These are phyloP conservation scores for Przewalskia tangutica DNA, from an alignment of 257 asterid genomes.

Conservation along the genomic window DNA sequence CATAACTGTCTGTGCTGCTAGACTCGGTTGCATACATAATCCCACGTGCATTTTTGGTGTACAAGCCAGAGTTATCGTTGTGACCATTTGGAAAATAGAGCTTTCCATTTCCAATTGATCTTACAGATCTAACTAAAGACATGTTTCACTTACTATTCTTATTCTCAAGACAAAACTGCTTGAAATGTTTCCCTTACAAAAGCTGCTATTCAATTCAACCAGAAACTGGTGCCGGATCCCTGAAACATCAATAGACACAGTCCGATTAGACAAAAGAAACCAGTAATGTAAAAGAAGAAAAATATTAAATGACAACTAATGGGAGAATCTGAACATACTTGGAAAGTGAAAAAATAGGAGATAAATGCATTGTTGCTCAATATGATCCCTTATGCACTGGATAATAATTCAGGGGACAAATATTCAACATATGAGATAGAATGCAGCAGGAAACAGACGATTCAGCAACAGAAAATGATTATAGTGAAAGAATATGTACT, in stretches of 20 bases:
- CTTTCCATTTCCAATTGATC: slow-evolving; percentile 36
- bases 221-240: neutral
- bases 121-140: slow-evolving; percentile 60
- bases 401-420: no score
- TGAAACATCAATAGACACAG: neutral
- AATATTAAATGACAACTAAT: neutral
- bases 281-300: neutral
- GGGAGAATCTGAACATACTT: neutral
- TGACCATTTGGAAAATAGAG: slow-evolving; percentile 35
- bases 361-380: no score
- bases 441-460: neutral
- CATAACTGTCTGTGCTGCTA: slow-evolving; percentile 43
- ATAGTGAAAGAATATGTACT: neutral
- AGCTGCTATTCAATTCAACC: neutral
- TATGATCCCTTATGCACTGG: no score
- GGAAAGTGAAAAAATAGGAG: neutral
- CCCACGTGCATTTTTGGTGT: slow-evolving; percentile 30
- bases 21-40: slow-evolving; percentile 41
- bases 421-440: no score
- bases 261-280: neutral
- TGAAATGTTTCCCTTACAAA: slow-evolving; percentile 5
- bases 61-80: slow-evolving; percentile 26
- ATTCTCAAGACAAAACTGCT: neutral
- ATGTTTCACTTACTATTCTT: slow-evolving; percentile 24
- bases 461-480: neutral